phyloP scores from a whole-genome alignment of 2,329 filamentous ascomycete species.

The Chaetomiaceae sp. region DNA sequence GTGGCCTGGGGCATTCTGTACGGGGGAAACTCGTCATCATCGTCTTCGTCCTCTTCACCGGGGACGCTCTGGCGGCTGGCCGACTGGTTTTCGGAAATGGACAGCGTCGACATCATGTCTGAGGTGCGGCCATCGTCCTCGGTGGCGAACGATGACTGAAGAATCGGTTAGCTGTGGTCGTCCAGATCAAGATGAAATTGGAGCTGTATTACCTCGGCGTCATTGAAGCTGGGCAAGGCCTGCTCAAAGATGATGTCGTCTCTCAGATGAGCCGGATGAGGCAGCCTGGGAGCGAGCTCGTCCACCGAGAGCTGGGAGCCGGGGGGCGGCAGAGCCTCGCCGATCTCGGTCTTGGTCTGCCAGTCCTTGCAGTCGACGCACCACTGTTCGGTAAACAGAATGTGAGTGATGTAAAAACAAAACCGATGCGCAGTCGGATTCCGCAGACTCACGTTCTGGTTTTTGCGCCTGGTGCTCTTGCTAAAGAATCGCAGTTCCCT shows the following conservation, averaged over 20 bases:
- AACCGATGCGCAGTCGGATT: neutral
- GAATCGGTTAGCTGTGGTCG: neutral
- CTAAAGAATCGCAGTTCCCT: conserved; percentile 32
- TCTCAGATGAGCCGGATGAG: neutral
- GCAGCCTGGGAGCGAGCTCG: neutral
- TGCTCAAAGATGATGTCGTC: neutral
- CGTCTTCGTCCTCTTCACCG: no score
- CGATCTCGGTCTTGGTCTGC: conserved; percentile 26
- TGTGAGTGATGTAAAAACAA: conserved; percentile 21
- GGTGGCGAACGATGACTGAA: neutral
- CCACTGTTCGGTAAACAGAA: conserved; percentile 29
- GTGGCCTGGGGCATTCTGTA: no score
- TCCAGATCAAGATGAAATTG: neutral
- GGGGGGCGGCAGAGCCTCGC: conserved; percentile 26
- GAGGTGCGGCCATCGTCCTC: neutral
- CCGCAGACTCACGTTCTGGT: conserved; percentile 29
- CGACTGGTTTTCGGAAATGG: neutral
- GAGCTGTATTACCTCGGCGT: neutral
- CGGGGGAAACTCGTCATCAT: no score
- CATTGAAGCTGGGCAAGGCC: neutral
- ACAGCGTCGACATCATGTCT: neutral
- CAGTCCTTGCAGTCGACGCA: conserved; percentile 34
- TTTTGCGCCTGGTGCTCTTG: conserved; percentile 30
- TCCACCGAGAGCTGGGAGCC: conserved; percentile 11
- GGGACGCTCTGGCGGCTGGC: neutral